phyloP scores from a whole-genome alignment of 176 grass and related monocot genomes.

The Zoysia japonica region DNA sequence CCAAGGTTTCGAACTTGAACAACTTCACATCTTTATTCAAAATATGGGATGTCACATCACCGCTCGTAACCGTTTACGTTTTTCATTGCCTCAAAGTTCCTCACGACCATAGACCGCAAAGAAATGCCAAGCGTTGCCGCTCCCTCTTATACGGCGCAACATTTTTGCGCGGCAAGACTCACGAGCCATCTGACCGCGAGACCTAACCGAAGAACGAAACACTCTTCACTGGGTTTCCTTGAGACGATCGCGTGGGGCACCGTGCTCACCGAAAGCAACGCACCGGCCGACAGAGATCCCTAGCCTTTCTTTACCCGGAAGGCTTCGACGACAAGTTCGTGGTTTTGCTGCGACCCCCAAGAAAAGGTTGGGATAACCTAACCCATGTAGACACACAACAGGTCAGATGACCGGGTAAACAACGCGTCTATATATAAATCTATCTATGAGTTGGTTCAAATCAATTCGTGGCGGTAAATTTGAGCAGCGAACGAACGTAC shows the following conservation, averaged over 20 bases:
- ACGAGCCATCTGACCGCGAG: background rate
- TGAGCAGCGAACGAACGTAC: background rate
- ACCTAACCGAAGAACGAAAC: background rate
- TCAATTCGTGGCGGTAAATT: background rate
- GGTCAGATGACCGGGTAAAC: no score
- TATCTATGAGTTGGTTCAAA: no score
- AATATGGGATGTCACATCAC: no score
- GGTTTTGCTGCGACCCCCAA: slow-evolving; percentile 19
- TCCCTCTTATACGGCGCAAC: background rate
- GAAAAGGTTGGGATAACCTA: slow-evolving; percentile 61
- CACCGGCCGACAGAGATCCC: background rate
- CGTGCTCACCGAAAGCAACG: no score
- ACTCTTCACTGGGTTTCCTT: background rate
- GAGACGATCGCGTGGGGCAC: background rate
- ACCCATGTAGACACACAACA: background rate
- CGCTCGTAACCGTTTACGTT: no score
- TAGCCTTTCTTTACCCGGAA: background rate
- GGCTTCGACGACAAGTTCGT: background rate
- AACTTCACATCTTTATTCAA: no score
- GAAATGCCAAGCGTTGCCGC: no score
- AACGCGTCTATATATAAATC: background rate
- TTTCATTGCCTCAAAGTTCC: no score
- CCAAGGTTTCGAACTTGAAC: no score
- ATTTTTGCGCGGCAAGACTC: background rate
- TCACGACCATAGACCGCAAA: no score